Conservation (phyloP, 768 basidiomycete genomes). For the Exsudoporus frostii region DNA sequence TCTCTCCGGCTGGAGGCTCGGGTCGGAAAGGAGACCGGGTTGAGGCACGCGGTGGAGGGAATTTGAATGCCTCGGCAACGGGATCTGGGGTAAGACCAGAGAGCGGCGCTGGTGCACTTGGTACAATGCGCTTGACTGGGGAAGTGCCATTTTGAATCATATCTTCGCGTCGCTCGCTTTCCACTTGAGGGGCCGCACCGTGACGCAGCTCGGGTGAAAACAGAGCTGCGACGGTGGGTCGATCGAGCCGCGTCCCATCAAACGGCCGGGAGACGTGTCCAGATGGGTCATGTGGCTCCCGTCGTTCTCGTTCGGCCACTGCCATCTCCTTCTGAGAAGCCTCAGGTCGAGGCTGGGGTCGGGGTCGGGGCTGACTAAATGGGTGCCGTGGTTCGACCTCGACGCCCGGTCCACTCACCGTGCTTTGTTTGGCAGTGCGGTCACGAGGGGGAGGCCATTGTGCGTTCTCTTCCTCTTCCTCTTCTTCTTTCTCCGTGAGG, state of each 20-base stretch:
- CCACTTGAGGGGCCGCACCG: not conserved
- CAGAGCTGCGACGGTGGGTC: not conserved
- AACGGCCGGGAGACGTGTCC: not conserved
- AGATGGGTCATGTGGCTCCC: too few species aligned
- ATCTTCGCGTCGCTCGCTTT: not conserved
- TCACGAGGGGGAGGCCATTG: constrained; percentile 18
- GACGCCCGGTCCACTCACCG: not conserved
- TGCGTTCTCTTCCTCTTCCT: not conserved
- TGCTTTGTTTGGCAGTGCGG: not conserved
- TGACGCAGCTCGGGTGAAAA: not conserved
- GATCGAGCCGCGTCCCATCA: not conserved
- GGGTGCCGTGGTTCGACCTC: constrained; percentile 6
- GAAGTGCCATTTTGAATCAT: not conserved
- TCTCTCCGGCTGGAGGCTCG: not conserved
- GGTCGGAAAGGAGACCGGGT: constrained; percentile 20
- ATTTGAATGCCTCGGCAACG: constrained; percentile 1
- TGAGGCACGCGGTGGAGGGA: constrained; percentile 16
- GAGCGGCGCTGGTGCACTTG: not conserved
- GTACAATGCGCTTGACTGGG: not conserved
- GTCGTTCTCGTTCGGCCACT: not conserved
- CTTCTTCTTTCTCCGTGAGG: not conserved
- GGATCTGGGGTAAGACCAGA: not conserved
- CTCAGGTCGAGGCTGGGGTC: not conserved
- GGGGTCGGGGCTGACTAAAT: constrained; percentile 12
- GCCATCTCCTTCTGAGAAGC: not conserved